Conservation (phyloP, 2,329 filamentous ascomycete species). For the Colletotrichum sp. region DNA sequence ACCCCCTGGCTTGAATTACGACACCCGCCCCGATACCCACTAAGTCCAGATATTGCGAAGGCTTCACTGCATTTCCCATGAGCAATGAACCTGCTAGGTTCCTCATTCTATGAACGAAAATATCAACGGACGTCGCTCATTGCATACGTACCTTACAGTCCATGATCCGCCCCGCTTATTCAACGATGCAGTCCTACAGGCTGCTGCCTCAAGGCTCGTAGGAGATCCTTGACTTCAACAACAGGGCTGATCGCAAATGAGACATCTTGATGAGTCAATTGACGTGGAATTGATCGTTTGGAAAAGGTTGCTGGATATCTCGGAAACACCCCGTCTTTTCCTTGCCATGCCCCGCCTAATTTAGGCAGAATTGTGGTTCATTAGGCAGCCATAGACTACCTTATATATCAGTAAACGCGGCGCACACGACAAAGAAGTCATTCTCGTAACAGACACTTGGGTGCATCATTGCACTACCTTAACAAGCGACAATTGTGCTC, state of each 20-base stretch:
- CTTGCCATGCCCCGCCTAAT: not conserved
- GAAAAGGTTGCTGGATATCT: no score
- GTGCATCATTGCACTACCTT: no score
- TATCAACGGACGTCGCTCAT: not conserved
- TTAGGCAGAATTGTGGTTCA: not conserved
- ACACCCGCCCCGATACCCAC: not conserved
- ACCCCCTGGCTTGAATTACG: not conserved
- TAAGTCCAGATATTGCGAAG: not conserved
- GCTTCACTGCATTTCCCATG: not conserved
- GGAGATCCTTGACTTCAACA: not conserved
- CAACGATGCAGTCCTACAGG: not conserved
- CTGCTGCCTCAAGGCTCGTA: not conserved
- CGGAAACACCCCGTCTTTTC: not conserved
- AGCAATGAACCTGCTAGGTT: not conserved
- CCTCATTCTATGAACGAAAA: not conserved
- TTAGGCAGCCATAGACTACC: not conserved
- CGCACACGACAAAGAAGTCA: no score
- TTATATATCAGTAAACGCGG: no score
- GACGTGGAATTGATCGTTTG: no score
- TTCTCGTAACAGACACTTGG: no score
- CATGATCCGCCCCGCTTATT: not conserved
- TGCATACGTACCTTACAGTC: not conserved
- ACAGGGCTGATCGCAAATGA: not conserved
- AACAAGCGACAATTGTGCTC: no score
- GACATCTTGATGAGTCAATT: fast-evolving